Percentiles rank a stretch among this genome's conserved stretches.
Conservation (phyloP, 2,329 filamentous ascomycete genomes). For the Aspergillus terreus region DNA sequence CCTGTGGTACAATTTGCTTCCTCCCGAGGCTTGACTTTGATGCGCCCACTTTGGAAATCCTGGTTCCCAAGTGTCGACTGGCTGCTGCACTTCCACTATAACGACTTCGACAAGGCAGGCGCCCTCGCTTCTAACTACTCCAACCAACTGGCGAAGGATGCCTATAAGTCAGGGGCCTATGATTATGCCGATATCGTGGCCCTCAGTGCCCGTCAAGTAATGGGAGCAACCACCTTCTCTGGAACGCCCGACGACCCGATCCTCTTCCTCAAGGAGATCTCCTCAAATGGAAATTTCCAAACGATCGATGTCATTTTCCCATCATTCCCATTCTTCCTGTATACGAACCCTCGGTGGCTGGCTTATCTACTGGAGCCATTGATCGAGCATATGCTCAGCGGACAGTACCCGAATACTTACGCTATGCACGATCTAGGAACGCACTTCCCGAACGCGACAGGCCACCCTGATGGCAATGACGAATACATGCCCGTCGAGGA, state of each 20-base stretch:
- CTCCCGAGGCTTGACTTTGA: constrained; percentile 68
- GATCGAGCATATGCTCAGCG: constrained; percentile 75
- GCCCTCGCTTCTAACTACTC: constrained; percentile 70
- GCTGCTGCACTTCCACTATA: constrained; percentile 72
- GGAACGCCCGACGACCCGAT: constrained; percentile 68
- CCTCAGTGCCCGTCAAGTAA: constrained; percentile 72
- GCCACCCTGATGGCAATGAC: constrained; percentile 51
- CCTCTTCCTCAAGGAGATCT: constrained; percentile 81
- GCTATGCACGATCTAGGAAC: constrained; percentile 53
- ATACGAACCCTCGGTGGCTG: constrained; percentile 77
- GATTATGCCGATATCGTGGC: constrained; percentile 76
- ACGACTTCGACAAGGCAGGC: constrained; percentile 64
- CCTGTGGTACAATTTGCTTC: constrained; percentile 77
- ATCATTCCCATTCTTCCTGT: constrained; percentile 79
- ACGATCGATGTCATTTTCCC: constrained; percentile 88
- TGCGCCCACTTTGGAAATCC: constrained; percentile 76
- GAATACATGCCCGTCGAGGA: constrained; percentile 59
- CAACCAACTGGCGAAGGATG: constrained; percentile 64
- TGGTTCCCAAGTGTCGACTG: constrained; percentile 63
- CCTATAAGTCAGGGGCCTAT: constrained; percentile 67
- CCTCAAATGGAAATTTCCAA: constrained; percentile 78
- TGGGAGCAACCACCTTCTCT: constrained; percentile 73
- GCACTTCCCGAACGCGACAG: constrained; percentile 54
- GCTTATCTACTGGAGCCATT: constrained; percentile 75
- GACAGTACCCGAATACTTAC: constrained; percentile 71